Percentiles rank a stretch among this genome's conserved stretches.
phyloP scores from a whole-genome alignment of 2,329 filamentous ascomycete species.

The Pyricularia sp. region DNA sequence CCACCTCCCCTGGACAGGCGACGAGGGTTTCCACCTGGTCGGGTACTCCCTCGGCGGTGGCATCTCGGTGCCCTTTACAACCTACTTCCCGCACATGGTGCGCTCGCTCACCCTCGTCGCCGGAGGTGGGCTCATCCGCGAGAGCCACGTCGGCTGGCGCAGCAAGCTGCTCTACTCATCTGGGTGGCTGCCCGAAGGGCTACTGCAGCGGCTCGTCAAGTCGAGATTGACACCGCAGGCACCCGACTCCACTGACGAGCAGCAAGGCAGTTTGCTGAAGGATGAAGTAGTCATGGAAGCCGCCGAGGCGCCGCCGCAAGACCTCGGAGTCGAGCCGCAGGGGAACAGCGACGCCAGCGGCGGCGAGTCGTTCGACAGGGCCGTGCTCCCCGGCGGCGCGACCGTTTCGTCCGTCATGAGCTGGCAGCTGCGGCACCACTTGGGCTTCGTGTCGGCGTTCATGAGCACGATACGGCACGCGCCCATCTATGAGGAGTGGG shows the following conservation, averaged over 20 bases:
- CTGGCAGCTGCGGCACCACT: conserved; percentile 61
- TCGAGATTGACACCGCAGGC: conserved; percentile 33
- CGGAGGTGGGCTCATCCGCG: conserved; percentile 59
- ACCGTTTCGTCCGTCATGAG: conserved; percentile 53
- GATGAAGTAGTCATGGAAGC: neutral
- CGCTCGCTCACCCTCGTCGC: conserved; percentile 57
- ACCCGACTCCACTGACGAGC: neutral
- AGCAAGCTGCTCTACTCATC: conserved; percentile 54
- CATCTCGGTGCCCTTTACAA: conserved; percentile 60
- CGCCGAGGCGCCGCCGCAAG: neutral
- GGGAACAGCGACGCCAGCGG: conserved; percentile 27
- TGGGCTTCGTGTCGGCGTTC: conserved; percentile 61
- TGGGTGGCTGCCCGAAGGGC: conserved; percentile 47
- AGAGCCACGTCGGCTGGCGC: conserved; percentile 48
- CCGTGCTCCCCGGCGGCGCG: conserved; percentile 38
- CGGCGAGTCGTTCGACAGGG: conserved; percentile 30
- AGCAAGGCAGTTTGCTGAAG: neutral
- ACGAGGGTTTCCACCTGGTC: conserved; percentile 56
- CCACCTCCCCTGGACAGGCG: conserved; percentile 41
- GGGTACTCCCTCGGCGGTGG: conserved; percentile 78
- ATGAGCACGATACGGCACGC: conserved; percentile 61
- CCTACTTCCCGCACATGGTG: conserved; percentile 56
- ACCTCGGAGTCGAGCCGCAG: conserved; percentile 13
- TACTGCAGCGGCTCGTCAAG: conserved; percentile 45
- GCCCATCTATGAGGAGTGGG: conserved; percentile 56